Evolutionary conservation across 192 early-diverging fungal genomes (phyloP).

Genomic region (Thoreauomyces humboldtii): DNA sequence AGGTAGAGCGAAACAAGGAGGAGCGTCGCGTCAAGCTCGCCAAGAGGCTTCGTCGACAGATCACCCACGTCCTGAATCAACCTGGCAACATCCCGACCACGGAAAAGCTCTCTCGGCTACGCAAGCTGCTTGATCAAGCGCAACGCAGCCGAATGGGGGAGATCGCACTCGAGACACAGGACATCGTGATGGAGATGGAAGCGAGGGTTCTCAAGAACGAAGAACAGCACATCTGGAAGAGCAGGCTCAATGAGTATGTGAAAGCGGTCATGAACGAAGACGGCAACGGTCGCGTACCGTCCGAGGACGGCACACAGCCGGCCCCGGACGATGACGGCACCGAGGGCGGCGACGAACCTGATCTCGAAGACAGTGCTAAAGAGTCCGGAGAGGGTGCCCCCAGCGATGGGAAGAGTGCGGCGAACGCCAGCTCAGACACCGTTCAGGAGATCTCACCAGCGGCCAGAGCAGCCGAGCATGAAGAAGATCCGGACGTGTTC

Average conservation of each 20-base stretch:
- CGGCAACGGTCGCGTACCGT: conserved; percentile 20
- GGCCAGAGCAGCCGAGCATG: not conserved
- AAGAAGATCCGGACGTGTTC: not conserved
- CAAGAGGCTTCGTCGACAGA: conserved; percentile 6
- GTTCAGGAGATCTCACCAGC: too few species aligned
- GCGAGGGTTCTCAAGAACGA: conserved; percentile 19
- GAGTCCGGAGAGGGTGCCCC: not conserved
- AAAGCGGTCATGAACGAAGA: conserved; percentile 24
- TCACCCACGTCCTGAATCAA: conserved; percentile 10
- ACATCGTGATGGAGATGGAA: conserved; percentile 10
- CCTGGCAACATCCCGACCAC: conserved; percentile 25
- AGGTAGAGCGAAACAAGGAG: conserved; percentile 15
- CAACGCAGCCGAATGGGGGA: conserved; percentile 17
- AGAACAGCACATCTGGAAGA: conserved; percentile 27
- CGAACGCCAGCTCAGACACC: too few species aligned
- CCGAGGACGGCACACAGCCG: not conserved
- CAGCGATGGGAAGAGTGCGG: not conserved
- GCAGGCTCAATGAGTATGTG: conserved; percentile 21
- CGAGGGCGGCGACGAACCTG: not conserved
- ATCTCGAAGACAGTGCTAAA: not conserved
- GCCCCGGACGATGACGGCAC: not conserved
- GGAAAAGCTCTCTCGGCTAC: conserved; percentile 21
- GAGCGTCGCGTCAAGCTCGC: conserved; percentile 16
- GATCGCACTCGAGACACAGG: conserved; percentile 11
- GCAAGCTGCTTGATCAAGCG: conserved; percentile 18